Evolutionary conservation across 176 grass and related monocot genomes (phyloP).

Genomic region (Aegilops umbellulata): DNA sequence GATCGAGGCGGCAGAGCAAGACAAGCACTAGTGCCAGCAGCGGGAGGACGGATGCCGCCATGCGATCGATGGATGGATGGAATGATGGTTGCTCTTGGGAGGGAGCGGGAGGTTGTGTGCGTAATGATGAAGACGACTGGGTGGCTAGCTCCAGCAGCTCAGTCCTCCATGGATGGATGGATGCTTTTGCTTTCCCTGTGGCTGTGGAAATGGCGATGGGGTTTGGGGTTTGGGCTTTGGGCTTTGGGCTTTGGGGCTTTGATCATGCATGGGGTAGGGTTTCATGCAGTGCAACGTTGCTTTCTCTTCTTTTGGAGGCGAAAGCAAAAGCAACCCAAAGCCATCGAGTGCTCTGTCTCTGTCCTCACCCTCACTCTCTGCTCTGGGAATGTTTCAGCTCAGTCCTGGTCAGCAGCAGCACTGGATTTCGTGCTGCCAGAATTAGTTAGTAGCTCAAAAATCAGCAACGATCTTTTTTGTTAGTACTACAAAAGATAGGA

Average conservation of each 20-base stretch:
- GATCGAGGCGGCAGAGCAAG: background rate
- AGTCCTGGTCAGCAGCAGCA: background rate
- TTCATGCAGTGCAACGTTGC: background rate
- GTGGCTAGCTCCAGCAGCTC: too few relatives aligned
- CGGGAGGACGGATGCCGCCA: background rate
- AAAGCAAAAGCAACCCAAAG: background rate
- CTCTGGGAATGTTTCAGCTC: background rate
- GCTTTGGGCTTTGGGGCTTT: background rate
- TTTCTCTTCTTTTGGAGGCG: conserved; percentile 35
- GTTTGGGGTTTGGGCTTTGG: background rate
- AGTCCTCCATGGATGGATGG: background rate
- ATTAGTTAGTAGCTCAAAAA: too few relatives aligned
- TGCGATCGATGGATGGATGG: background rate
- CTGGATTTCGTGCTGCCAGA: too few relatives aligned
- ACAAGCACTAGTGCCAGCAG: background rate
- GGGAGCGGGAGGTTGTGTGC: background rate
- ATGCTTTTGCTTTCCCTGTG: conserved; percentile 1
- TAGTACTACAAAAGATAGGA: too few relatives aligned
- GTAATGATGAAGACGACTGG: background rate
- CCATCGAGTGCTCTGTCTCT: conserved; percentile 8
- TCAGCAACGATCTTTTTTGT: too few relatives aligned
- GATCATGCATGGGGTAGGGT: background rate
- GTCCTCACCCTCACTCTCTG: background rate
- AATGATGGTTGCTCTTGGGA: background rate
- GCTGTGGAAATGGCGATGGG: too few relatives aligned